phyloP scores from a whole-genome alignment of 768 basidiomycete species.

The Auricularia heimuer region DNA sequence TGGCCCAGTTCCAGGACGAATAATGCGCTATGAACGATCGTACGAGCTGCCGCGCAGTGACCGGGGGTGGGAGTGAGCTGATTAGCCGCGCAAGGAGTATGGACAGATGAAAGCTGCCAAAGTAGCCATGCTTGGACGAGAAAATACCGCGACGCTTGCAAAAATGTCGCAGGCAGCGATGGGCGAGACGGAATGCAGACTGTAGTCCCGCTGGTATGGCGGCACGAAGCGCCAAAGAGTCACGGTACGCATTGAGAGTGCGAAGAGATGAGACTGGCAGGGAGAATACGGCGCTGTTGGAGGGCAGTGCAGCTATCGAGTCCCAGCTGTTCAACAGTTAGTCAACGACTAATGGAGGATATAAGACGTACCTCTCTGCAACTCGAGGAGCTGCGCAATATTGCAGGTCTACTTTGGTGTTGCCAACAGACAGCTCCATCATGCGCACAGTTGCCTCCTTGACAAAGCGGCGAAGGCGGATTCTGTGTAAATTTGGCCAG shows the following conservation, averaged over 20 bases:
- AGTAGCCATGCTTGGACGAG: conserved; percentile 14
- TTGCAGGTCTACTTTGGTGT: conserved; percentile 16
- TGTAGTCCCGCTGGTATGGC: conserved; percentile 6
- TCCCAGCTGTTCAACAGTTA: conserved; percentile 11
- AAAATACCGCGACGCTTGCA: conserved; percentile 11
- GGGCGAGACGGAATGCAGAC: conserved; percentile 11
- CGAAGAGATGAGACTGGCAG: conserved; percentile 12
- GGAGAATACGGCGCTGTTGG: conserved; percentile 10
- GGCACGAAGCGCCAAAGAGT: conserved; percentile 8
- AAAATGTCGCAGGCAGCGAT: conserved; percentile 13
- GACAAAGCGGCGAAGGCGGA: conserved; percentile 13
- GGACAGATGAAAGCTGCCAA: conserved; percentile 17
- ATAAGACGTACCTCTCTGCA: conserved; percentile 10
- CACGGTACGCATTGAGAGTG: conserved; percentile 16
- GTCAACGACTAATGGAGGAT: background rate
- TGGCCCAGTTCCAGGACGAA: conserved; percentile 13
- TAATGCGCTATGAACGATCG: conserved; percentile 13
- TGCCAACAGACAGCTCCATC: conserved; percentile 15
- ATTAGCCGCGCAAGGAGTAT: conserved; percentile 12
- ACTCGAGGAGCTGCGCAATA: conserved; percentile 14
- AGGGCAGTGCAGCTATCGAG: conserved; percentile 4
- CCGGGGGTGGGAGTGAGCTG: background rate
- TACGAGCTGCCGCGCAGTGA: conserved; percentile 11
- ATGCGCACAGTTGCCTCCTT: conserved; percentile 16
- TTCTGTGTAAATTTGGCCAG: background rate